Percentiles rank a stretch among this genome's conserved stretches.
These are phyloP conservation scores for Saccharum spontaneum DNA, from an alignment of 176 grass and related monocot genomes.

Conservation along the genomic window DNA sequence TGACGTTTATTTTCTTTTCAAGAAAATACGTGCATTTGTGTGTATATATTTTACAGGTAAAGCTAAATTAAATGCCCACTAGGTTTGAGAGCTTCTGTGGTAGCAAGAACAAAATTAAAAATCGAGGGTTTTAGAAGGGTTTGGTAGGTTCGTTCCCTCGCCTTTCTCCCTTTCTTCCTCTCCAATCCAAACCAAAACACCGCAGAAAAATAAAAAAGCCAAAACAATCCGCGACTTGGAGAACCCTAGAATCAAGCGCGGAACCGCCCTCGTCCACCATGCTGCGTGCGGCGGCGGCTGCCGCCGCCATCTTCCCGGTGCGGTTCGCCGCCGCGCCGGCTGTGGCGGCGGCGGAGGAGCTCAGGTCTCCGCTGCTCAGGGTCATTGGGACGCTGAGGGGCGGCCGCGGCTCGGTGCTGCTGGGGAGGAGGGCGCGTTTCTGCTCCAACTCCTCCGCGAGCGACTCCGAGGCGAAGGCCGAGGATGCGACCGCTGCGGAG, in stretches of 20 bases:
- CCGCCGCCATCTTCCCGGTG: slow-evolving; percentile 43
- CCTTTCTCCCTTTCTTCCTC: slow-evolving; percentile 28
- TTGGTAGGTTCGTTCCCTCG: slow-evolving; percentile 28
- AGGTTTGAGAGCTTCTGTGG: neutral
- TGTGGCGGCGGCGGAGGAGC: slow-evolving; percentile 42
- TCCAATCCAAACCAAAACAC: slow-evolving; percentile 43
- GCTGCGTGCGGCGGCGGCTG: slow-evolving; percentile 48
- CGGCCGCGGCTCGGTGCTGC: slow-evolving; percentile 22
- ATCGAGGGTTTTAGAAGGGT: slow-evolving; percentile 78
- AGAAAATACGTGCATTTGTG: neutral
- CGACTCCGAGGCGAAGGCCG: slow-evolving; percentile 48
- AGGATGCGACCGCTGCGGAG: slow-evolving; percentile 39
- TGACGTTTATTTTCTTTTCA: neutral
- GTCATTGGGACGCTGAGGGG: slow-evolving; percentile 53
- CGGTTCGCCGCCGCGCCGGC: slow-evolving; percentile 49
- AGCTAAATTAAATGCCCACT: neutral
- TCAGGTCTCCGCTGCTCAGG: slow-evolving; percentile 65
- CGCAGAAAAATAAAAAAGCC: neutral
- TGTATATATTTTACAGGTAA: neutral
- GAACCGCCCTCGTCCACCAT: slow-evolving; percentile 11
- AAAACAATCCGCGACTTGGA: neutral
- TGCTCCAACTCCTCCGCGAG: slow-evolving; percentile 57
- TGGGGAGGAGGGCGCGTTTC: slow-evolving; percentile 56
- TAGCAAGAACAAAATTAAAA: neutral
- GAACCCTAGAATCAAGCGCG: slow-evolving; percentile 46